These are phyloP conservation scores for Tremellales sp. DNA, from an alignment of 1,284 basidiomycete species.

Conservation along the genomic window DNA sequence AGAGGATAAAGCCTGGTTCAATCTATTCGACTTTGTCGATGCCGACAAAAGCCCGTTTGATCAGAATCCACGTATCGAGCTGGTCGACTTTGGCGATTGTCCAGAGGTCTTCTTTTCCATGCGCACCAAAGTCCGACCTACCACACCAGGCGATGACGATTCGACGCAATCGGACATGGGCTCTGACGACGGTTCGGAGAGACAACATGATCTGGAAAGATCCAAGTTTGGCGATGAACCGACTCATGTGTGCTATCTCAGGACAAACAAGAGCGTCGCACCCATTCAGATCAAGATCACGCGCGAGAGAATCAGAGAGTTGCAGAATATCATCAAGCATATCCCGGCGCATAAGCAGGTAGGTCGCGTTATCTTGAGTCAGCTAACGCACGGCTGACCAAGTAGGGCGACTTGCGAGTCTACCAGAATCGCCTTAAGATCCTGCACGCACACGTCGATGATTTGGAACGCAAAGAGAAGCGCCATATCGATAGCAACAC, in stretches of 20 bases:
- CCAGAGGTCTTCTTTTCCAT: constrained; percentile 82
- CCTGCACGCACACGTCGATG: constrained; percentile 25
- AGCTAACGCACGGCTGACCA: too few relatives aligned
- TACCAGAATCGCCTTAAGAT: constrained; percentile 21
- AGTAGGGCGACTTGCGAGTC: constrained; percentile 8
- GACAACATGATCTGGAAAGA: not conserved
- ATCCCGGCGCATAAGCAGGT: too few relatives aligned
- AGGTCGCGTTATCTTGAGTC: too few relatives aligned
- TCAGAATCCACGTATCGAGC: constrained; percentile 59
- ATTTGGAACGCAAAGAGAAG: constrained; percentile 23
- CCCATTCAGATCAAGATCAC: constrained; percentile 68
- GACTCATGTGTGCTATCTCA: constrained; percentile 80
- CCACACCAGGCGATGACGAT: constrained; percentile 42
- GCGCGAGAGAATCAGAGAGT: constrained; percentile 51
- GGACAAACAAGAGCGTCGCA: constrained; percentile 60
- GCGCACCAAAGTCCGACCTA: constrained; percentile 46
- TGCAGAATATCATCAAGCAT: constrained; percentile 15
- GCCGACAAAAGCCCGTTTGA: constrained; percentile 62
- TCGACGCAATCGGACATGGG: too few relatives aligned
- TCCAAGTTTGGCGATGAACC: constrained; percentile 32
- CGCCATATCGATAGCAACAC: constrained; percentile 35
- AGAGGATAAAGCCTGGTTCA: constrained; percentile 61
- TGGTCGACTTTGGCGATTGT: constrained; percentile 69
- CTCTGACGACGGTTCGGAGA: not conserved
- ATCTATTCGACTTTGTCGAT: constrained; percentile 80